Conservation (phyloP, 345 rosid genomes). For the Isatis tinctoria region DNA sequence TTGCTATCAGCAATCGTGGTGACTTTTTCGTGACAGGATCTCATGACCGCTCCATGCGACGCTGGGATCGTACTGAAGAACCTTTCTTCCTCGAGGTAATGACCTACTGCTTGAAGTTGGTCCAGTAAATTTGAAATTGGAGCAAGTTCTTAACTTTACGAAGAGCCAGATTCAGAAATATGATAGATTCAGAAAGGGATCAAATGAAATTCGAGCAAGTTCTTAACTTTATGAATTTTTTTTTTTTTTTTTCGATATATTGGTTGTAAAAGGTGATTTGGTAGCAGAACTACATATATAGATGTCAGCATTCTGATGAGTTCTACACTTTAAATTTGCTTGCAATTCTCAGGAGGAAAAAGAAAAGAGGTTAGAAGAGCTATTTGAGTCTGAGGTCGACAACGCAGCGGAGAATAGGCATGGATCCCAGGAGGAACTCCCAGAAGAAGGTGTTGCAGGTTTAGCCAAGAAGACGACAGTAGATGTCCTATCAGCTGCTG, state of each 20-base stretch:
- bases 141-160: neutral
- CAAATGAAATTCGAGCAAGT: neutral
- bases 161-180: neutral
- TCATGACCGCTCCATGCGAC: conserved; percentile 93
- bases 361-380: conserved; percentile 89
- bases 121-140: neutral
- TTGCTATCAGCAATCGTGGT: conserved; percentile 78
- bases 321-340: neutral
- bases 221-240: neutral
- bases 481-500: conserved; percentile 75
- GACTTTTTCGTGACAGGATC: conserved; percentile 96
- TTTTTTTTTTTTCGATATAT: conserved; percentile 4
- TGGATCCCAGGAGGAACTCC: conserved; percentile 63
- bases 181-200: neutral
- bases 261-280: neutral
- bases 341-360: conserved; percentile 83
- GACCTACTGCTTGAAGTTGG: neutral
- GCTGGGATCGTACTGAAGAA: conserved; percentile 98
- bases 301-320: neutral
- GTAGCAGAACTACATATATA: neutral
- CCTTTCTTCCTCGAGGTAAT: conserved; percentile 92
- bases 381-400: conserved; percentile 86
- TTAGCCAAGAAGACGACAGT: conserved; percentile 80
- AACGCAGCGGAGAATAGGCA: conserved; percentile 57
- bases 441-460: conserved; percentile 92